Base-by-base conservation (phyloP, 805 yeast genomes). In the Candida sakaeoensis region DNA sequence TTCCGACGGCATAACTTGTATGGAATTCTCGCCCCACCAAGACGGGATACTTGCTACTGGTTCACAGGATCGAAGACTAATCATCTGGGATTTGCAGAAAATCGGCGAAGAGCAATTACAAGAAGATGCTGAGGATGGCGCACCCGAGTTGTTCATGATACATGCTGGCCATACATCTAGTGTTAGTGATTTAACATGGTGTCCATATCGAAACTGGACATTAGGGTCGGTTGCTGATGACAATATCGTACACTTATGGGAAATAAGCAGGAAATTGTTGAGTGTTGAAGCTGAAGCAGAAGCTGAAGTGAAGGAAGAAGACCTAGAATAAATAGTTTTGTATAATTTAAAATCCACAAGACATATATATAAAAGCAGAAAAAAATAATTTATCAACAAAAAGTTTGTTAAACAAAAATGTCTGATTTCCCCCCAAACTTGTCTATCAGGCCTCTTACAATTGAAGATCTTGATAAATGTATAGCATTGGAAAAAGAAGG, bases 121-220 rank as follows among this genome's bases (percentile, higher is more conserved):
- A 49, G 96, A 87, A 49, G 96, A 88, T 55, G 85, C 88, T 22
- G 95, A 85, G 48, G 96, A 88, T 53, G 96, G 95, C 28, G 84
- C 84, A 19, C 91, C 95, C 4, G 96, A 88, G 58, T 62, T 88
- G 25, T 68, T 87, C 51, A 84, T 87, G 89, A 84, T 88, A 82
- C 96, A 88, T 56, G 95, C 95, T 27, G 96, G 96, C 15, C 95
- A 88, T 55, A 81, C 89, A 14, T 82, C 87, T 13, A 71, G 82
- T 5, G 81, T 85, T 13, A 79, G 81, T 31, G 95, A 85, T 56
- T 68, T 85, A 48, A 74, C 80, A 24, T 80, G 86, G 71, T 82
- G 80, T 53, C 79, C 81, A 5, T 77, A 70, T 49, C 71, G 79
- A 42, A 85, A 85, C n/a, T 85, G 91, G 90, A 73, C 85, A 27